Base-by-base conservation (phyloP, 352 stramenopile species). In the Pelagophyceae sp. region DNA sequence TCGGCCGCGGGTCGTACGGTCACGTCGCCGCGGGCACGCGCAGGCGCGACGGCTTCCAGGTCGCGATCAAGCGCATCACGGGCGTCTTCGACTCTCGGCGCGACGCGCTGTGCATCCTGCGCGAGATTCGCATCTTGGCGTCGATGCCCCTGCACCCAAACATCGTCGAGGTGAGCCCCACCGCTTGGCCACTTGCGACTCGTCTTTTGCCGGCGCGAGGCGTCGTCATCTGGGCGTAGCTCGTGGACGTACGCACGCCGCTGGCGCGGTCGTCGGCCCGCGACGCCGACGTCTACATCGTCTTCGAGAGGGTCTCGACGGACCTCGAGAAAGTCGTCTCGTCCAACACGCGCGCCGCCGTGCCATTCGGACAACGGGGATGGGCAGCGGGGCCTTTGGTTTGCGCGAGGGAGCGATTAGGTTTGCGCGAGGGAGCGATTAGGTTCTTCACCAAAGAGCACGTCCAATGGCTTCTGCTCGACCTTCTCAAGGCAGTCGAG, bases 401-500 rank as follows among this genome's bases (percentile, higher is more conserved):
- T n/a, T n/a, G n/a, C n/a, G n/a, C n/a, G n/a, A n/a, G n/a, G n/a
- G n/a, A n/a, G n/a, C n/a, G n/a, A n/a, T n/a, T n/a, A n/a, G n/a
- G n/a, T n/a, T n/a, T n/a, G n/a, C n/a, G n/a, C n/a, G n/a, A n/a
- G n/a, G n/a, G n/a, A n/a, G n/a, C n/a, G n/a, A n/a, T n/a, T n/a
- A n/a, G n/a, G n/a, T 71, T 40, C 61, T 71, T 71, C n/a, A 40
- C 61, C 15, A 29, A 1, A 1, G 61, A 71, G 15, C 61, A 71
- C 61, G 33, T 71, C 61, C 61, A 31, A 3, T 71, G 61, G 61
- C 61, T 71, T 31, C 6, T 29, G 31, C n/a, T 71, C 3, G 61
- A 71, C 61, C 33, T 71, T 3, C 33, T 71, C 29, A 17, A 29
- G 5, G 61, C 29, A 1, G 87, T 93, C 76, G 89, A 90, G 63